A percentile compares a stretch with the other conserved stretches of the same genome.
Conservation (phyloP, 176 grass and related monocot genomes). For the Hyparrhenia diplandra region DNA sequence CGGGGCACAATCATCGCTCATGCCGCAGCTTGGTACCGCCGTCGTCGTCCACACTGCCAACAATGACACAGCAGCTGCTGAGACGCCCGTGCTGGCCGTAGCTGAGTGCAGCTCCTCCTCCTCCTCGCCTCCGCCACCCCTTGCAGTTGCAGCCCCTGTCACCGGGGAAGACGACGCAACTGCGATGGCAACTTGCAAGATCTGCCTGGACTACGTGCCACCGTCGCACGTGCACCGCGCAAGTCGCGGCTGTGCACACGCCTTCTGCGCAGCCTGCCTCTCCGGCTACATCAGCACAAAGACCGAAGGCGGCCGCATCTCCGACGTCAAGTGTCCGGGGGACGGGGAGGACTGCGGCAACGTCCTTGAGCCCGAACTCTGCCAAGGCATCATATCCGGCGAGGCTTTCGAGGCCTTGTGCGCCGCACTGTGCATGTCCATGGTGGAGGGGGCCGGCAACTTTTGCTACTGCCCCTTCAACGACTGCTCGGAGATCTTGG, state of each 20-base stretch:
- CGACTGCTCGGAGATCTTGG: slow-evolving; percentile 45
- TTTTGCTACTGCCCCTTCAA: slow-evolving; percentile 45
- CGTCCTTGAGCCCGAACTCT: slow-evolving; percentile 1
- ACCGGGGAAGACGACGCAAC: not conserved
- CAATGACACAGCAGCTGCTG: not conserved
- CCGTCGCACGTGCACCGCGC: not conserved
- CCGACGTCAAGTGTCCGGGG: slow-evolving; percentile 22
- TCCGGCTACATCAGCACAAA: slow-evolving; percentile 25
- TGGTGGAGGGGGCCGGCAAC: not conserved
- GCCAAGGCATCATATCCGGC: not conserved
- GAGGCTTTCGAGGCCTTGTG: slow-evolving; percentile 27
- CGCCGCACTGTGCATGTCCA: slow-evolving; percentile 22
- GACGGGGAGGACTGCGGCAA: slow-evolving; percentile 25
- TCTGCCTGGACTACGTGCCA: slow-evolving; percentile 59
- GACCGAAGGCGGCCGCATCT: slow-evolving; percentile 18
- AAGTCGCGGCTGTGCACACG: slow-evolving; percentile 28
- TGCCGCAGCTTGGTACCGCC: not conserved
- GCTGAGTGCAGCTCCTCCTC: not conserved
- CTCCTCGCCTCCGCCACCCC: not conserved
- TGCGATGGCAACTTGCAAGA: slow-evolving; percentile 34
- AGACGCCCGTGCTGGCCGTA: not conserved
- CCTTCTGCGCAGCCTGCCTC: slow-evolving; percentile 46
- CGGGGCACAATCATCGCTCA: not conserved
- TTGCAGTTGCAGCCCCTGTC: not conserved
- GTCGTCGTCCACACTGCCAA: not conserved